These are phyloP conservation scores for Nicotiana rustica DNA, from an alignment of 305 asterid genomes.

Conservation along the genomic window DNA sequence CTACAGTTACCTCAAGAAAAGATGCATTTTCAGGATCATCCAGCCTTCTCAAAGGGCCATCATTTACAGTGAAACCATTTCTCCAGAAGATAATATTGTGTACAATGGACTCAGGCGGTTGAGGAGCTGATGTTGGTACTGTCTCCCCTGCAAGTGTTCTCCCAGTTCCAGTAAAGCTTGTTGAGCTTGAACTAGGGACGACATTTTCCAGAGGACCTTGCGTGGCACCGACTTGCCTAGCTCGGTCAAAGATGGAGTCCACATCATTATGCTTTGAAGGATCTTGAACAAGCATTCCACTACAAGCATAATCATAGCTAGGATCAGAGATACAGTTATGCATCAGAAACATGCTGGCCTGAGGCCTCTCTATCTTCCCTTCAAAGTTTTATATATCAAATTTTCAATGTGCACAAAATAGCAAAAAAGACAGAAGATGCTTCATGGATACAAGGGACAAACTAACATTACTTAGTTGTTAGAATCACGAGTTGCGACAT, in stretches of 20 bases:
- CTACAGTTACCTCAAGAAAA: slow-evolving; percentile 71
- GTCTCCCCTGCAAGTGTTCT: slow-evolving; percentile 78
- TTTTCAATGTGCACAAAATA: background rate
- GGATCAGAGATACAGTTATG: slow-evolving; percentile 33
- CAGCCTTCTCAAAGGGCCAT: slow-evolving; percentile 91
- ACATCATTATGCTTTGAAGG: slow-evolving; percentile 79
- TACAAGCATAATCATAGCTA: slow-evolving; percentile 43
- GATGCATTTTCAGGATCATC: slow-evolving; percentile 89
- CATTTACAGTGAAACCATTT: slow-evolving; percentile 90
- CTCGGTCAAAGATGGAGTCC: slow-evolving; percentile 88
- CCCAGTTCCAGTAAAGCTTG: slow-evolving; percentile 83
- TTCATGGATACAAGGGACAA: background rate
- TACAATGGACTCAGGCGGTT: slow-evolving; percentile 74
- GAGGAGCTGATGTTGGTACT: slow-evolving; percentile 64
- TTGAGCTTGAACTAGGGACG: slow-evolving; percentile 80
- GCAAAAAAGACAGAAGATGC: background rate
- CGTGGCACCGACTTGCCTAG: slow-evolving; percentile 77
- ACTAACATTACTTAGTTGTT: background rate
- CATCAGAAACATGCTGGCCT: background rate
- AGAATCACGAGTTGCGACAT: background rate
- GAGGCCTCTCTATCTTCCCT: background rate
- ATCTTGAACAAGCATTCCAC: slow-evolving; percentile 96
- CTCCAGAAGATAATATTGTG: slow-evolving; percentile 96
- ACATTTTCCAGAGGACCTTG: slow-evolving; percentile 66
- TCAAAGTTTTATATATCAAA: background rate